These are phyloP conservation scores for Hypholoma fasciculare DNA, from an alignment of 768 basidiomycete species.

Conservation along the genomic window DNA sequence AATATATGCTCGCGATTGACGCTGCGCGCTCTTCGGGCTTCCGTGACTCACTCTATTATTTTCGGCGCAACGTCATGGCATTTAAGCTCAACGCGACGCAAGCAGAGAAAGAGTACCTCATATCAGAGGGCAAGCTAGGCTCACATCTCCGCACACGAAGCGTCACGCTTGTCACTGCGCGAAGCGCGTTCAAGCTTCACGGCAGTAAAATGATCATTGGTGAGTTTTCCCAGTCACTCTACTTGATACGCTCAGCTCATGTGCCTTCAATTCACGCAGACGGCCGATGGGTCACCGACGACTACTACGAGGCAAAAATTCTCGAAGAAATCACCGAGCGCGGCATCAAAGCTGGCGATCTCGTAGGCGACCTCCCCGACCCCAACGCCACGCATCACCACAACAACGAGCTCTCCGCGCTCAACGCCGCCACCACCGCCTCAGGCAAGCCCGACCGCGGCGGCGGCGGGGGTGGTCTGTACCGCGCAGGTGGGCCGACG, in stretches of 20 bases:
- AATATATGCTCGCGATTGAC: constrained; percentile 97
- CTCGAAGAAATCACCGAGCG: constrained; percentile 76
- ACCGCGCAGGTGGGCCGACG: constrained; percentile 90
- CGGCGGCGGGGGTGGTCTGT: constrained; percentile 65
- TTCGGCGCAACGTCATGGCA: constrained; percentile 87
- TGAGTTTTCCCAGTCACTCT: constrained; percentile 26
- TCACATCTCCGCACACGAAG: constrained; percentile 87
- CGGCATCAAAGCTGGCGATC: constrained; percentile 81
- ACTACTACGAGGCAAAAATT: constrained; percentile 91
- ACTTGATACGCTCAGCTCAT: too few relatives aligned
- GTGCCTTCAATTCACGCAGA: constrained; percentile 43
- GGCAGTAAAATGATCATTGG: constrained; percentile 89
- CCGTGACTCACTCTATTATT: constrained; percentile 97
- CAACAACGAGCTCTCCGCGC: constrained; percentile 41
- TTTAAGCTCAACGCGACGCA: constrained; percentile 90
- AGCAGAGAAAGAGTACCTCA: constrained; percentile 90
- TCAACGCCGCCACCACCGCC: constrained; percentile 34
- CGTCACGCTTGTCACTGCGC: constrained; percentile 90
- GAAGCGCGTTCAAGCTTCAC: constrained; percentile 93
- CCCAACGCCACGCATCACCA: constrained; percentile 58
- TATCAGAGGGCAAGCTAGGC: constrained; percentile 84
- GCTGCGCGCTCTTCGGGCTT: constrained; percentile 96
- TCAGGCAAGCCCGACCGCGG: constrained; percentile 43
- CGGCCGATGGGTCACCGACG: constrained; percentile 90
- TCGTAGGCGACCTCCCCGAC: constrained; percentile 81